These are phyloP conservation scores for Chytridium lagenaria DNA, from an alignment of 371 early-diverging fungal species.

Conservation along the genomic window DNA sequence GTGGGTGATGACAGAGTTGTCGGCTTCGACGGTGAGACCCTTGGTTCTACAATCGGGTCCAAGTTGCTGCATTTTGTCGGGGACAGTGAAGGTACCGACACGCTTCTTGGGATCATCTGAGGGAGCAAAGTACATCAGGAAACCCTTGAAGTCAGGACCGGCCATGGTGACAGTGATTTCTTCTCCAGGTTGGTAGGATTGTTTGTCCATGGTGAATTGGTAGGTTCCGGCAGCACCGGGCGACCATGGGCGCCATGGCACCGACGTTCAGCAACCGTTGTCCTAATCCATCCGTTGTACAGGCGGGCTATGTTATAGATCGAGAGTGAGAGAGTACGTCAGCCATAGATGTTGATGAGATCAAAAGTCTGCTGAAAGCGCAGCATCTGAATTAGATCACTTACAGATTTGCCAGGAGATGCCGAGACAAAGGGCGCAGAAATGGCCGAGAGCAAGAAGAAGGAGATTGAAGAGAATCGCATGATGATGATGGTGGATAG, in stretches of 20 bases:
- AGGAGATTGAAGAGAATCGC: too few species aligned
- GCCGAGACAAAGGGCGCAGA: not conserved
- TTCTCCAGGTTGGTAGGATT: constrained; percentile 10
- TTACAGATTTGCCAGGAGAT: not conserved
- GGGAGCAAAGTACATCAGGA: constrained; percentile 25
- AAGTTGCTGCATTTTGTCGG: constrained; percentile 13
- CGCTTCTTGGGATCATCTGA: constrained; percentile 5
- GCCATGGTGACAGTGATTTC: constrained; percentile 23
- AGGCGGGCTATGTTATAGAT: not conserved
- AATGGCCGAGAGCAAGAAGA: not conserved
- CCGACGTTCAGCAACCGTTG: not conserved
- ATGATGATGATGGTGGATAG: too few species aligned
- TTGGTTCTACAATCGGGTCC: constrained; percentile 2
- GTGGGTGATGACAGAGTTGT: constrained; percentile 6
- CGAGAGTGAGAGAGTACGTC: not conserved
- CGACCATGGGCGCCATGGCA: constrained; percentile 2
- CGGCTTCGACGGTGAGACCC: not conserved
- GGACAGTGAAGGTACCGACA: constrained; percentile 25
- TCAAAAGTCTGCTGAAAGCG: not conserved
- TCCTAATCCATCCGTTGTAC: not conserved
- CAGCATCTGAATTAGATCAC: not conserved
- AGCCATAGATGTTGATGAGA: not conserved
- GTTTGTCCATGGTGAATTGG: constrained; percentile 12
- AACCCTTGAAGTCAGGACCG: constrained; percentile 26
- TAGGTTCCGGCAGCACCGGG: constrained; percentile 8